A percentile compares a stretch with the other conserved stretches of the same genome.
phyloP scores from a whole-genome alignment of 1,284 basidiomycete genomes.

The Leccinum pachyderme region DNA sequence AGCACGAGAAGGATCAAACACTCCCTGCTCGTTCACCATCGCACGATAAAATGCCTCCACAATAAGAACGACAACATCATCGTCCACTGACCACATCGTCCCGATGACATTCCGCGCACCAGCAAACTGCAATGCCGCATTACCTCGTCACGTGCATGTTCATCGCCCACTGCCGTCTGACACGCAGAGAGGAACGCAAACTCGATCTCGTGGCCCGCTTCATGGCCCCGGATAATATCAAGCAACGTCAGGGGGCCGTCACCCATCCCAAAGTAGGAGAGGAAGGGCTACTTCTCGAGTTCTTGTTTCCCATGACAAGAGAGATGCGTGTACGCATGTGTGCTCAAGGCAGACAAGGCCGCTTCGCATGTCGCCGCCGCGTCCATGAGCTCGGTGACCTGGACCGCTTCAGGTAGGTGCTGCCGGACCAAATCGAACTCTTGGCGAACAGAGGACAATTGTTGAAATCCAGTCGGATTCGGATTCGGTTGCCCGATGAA shows the following conservation, averaged over 20 bases:
- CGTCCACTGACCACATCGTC: constrained; percentile 36
- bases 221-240: constrained; percentile 27
- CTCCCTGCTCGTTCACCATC: constrained; percentile 18
- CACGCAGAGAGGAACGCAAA: constrained; percentile 27
- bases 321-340: constrained; percentile 17
- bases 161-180: constrained; percentile 23
- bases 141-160: constrained; percentile 31
- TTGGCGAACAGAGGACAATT: constrained; percentile 6
- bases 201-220: constrained; percentile 31
- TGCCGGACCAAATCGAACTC: constrained; percentile 13
- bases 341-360: constrained; percentile 9
- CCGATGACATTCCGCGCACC: constrained; percentile 39
- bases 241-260: constrained; percentile 19
- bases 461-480: neutral
- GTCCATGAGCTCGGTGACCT: constrained; percentile 11
- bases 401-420: constrained; percentile 12
- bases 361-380: constrained; percentile 8
- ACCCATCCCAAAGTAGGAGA: constrained; percentile 22
- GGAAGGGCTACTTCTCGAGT: constrained; percentile 4
- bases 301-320: constrained; percentile 22
- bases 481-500: constrained; percentile 18
- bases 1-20: constrained; percentile 17
- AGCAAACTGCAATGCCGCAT: constrained; percentile 35
- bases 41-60: constrained; percentile 22
- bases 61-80: constrained; percentile 10